Base-by-base conservation (phyloP, 768 basidiomycete species). In the Trichaptum fuscoviolaceum region DNA sequence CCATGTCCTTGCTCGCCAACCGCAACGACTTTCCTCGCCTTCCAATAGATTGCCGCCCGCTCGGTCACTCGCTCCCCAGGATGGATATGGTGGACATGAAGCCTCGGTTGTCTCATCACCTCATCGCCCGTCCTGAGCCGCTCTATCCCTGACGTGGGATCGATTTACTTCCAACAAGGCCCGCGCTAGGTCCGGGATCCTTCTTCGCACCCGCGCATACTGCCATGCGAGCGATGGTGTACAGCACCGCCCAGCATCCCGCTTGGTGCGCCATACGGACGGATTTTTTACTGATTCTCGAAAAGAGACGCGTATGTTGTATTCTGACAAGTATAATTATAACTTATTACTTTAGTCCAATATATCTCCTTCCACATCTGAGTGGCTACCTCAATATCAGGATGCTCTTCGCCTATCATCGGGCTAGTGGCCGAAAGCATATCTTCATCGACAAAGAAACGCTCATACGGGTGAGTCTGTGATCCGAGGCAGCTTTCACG, bases 1-100 rank as follows among this genome's bases (percentile, higher is more conserved):
- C 35, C 78, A 76, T 57, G 76, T 74, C 64, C 73, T 71, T 57
- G 71, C 80, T 30, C 83, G 84, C 57, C 75, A 80, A 61, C 74
- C 81, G 42, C 42, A 52, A 52, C 42, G 42, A 52, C 57, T 83
- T 84, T 64, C 80, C 83, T 68, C 76, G 79, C 60, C 59, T 61
- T 25, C 59, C 59, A 4, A 61, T 61, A 12, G 59, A 61, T 34
- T 61, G 59, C 59, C 59, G 30, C 59, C 59, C 30, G 59, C 42
- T 52, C 42, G 42, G 42, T 3, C 42, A 52, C 42, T 52, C 42
- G 42, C 42, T 52, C 12, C 59, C 59, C 30, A 25, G 25, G 59
- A 25, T 61, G 59, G 59, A 61, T 61, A 25, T 61, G 59, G 59
- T 34, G 24, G 59, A 61, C 59, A 25, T 61, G 59, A 61, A 61